phyloP scores from a whole-genome alignment of 2,329 filamentous ascomycete species.

The Eutypella sp. region DNA sequence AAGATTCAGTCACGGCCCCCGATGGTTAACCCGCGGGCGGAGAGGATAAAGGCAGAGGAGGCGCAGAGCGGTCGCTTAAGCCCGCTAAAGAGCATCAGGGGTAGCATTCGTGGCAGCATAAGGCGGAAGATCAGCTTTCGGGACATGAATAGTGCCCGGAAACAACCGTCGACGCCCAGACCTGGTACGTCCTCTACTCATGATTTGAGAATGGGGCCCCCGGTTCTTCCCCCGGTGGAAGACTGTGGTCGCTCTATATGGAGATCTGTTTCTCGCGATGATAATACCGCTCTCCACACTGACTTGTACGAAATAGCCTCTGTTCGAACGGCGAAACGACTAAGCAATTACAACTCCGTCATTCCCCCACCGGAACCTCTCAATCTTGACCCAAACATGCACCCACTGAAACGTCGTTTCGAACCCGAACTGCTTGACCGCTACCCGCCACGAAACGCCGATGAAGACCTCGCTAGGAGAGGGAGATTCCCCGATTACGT shows the following conservation, averaged over 20 bases:
- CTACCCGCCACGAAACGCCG: constrained; percentile 79
- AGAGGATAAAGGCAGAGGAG: constrained; percentile 77
- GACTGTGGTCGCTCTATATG: too few relatives aligned
- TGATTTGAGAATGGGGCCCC: constrained; percentile 9
- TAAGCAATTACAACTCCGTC: constrained; percentile 98
- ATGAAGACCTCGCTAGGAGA: constrained; percentile 73
- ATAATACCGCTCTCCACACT: constrained; percentile 24
- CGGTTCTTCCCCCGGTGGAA: too few relatives aligned
- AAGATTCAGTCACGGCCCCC: constrained; percentile 64
- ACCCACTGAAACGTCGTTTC: constrained; percentile 87
- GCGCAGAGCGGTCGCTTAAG: constrained; percentile 46
- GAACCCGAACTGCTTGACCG: constrained; percentile 94
- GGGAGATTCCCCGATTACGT: constrained; percentile 95
- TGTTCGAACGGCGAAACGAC: constrained; percentile 73
- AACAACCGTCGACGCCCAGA: constrained; percentile 72
- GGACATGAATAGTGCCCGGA: constrained; percentile 92
- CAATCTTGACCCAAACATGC: constrained; percentile 86
- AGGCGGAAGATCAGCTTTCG: constrained; percentile 86
- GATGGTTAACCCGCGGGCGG: constrained; percentile 73
- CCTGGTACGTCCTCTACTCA: constrained; percentile 54
- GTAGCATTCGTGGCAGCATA: constrained; percentile 76
- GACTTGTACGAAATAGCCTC: constrained; percentile 41
- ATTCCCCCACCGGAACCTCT: constrained; percentile 91
- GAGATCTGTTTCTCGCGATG: too few relatives aligned
- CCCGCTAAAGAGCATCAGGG: constrained; percentile 53